Evolutionary conservation across 208 protist genomes (phyloP).

Genomic region (Crithidia fasciculata): DNA sequence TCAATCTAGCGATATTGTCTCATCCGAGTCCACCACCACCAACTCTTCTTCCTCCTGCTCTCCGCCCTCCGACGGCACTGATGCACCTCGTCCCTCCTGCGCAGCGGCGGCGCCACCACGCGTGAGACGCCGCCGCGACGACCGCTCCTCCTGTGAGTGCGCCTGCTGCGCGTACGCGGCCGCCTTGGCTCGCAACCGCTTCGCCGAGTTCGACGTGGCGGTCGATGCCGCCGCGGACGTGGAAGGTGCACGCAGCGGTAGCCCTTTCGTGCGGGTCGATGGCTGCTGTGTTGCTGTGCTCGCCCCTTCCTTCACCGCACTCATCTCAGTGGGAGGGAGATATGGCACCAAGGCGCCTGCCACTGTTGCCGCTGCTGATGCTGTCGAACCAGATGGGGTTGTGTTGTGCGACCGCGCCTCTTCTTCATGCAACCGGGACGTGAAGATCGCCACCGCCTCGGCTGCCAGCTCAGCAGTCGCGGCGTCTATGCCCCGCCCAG

Average conservation of each 20-base stretch:
- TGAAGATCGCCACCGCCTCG: slow-evolving; percentile 7
- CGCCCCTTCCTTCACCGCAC: no score
- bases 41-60: not conserved
- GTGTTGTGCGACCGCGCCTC: not conserved
- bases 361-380: not conserved
- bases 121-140: not conserved
- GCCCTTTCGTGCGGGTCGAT: not conserved
- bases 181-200: slow-evolving; percentile 16
- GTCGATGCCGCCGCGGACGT: not conserved
- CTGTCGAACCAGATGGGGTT: not conserved
- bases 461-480: not conserved
- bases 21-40: not conserved
- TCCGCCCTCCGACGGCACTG: not conserved
- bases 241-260: not conserved
- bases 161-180: slow-evolving; percentile 11
- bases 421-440: slow-evolving; percentile 7
- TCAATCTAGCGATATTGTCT: slow-evolving; percentile 3
- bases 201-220: slow-evolving; percentile 1
- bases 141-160: not conserved
- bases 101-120: not conserved
- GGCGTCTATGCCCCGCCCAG: no score
- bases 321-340: no score
- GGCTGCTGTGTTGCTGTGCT: not conserved
- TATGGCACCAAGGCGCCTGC: not conserved
- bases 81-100: no score